Conservation (phyloP, 2,329 filamentous ascomycete species). For the Aquanectria penicillioides region DNA sequence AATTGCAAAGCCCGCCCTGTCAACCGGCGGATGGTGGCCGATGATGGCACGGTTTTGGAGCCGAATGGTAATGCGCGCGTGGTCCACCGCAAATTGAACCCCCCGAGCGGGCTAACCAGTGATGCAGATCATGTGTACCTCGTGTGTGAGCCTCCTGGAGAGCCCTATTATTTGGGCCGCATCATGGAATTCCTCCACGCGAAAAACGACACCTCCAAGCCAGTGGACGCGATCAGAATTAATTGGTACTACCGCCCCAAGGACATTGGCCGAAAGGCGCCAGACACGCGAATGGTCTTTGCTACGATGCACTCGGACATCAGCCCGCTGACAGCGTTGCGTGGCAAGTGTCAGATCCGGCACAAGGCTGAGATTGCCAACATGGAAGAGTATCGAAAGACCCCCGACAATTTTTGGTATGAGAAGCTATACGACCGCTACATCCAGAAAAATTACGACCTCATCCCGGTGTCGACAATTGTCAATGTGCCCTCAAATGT, state of each 20-base stretch:
- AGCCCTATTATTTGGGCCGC: conserved; percentile 96
- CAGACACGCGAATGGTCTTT: conserved; percentile 90
- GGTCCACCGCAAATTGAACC: conserved; percentile 34
- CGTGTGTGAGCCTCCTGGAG: conserved; percentile 95
- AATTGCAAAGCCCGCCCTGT: conserved; percentile 74
- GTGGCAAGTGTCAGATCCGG: conserved; percentile 90
- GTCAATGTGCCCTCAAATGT: conserved; percentile 96
- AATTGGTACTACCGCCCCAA: conserved; percentile 99
- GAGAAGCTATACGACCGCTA: conserved; percentile 98
- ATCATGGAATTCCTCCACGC: conserved; percentile 97
- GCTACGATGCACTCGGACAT: conserved; percentile 99
- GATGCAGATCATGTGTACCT: conserved; percentile 84
- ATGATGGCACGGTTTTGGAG: conserved; percentile 86
- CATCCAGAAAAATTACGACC: conserved; percentile 97
- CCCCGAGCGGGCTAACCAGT: conserved; percentile 45
- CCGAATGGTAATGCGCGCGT: conserved; percentile 76
- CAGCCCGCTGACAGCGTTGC: conserved; percentile 89
- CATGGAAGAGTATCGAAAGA: conserved; percentile 85
- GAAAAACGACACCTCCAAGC: conserved; percentile 76
- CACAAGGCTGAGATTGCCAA: conserved; percentile 88
- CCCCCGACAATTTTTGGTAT: conserved; percentile 92
- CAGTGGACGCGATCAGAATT: conserved; percentile 87
- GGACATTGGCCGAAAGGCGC: conserved; percentile 91
- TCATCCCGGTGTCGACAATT: conserved; percentile 89
- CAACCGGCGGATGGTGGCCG: conserved; percentile 83